These are phyloP conservation scores for Malus asiatica DNA, from an alignment of 306 rosid species.

Conservation along the genomic window DNA sequence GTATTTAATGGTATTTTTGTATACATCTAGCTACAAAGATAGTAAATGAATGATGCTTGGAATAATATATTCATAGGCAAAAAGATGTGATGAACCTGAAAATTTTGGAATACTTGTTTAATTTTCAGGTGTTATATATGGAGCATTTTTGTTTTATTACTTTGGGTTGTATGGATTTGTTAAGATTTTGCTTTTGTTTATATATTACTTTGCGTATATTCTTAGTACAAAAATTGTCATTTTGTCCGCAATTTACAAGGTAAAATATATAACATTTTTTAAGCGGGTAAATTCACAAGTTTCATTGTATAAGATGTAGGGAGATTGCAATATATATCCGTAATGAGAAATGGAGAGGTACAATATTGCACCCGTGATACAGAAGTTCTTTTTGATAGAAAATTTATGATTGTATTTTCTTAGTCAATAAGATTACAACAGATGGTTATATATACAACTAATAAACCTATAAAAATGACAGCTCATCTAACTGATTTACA, in stretches of 20 bases:
- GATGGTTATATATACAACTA: too few relatives aligned
- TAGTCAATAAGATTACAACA: too few relatives aligned
- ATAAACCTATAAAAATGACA: too few relatives aligned
- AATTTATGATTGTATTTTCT: too few relatives aligned
- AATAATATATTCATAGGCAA: neutral
- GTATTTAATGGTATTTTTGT: neutral
- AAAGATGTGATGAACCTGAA: neutral
- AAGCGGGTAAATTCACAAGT: neutral
- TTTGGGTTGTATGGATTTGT: neutral
- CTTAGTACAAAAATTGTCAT: neutral
- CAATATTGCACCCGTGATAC: neutral
- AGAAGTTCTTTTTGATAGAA: neutral
- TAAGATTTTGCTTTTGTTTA: too few relatives aligned
- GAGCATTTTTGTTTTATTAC: neutral
- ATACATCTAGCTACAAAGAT: neutral
- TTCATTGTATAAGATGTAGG: too few relatives aligned
- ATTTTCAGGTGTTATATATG: neutral
- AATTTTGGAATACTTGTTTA: neutral
- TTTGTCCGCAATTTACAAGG: neutral
- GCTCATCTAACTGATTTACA: too few relatives aligned
- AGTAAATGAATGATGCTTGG: neutral
- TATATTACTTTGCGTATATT: too few relatives aligned
- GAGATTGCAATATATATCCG: too few relatives aligned
- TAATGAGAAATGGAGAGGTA: neutral
- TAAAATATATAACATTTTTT: neutral